Evolutionary conservation across 78 protist species (phyloP).

Genomic region (Tieghemostelium lacteum): DNA sequence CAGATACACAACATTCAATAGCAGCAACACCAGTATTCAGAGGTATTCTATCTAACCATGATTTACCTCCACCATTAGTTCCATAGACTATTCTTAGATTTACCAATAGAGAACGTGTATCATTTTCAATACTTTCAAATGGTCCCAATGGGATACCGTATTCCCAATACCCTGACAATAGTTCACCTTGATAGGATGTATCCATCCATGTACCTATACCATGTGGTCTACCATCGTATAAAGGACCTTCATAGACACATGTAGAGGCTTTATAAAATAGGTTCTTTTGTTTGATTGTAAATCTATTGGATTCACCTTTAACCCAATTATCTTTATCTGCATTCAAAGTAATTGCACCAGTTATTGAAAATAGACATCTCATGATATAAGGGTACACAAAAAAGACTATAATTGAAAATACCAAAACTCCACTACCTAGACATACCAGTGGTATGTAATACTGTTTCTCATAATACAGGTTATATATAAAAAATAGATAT

Average conservation of each 20-base stretch:
- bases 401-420: conserved; percentile 39
- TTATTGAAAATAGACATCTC: conserved; percentile 61
- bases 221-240: conserved; percentile 77
- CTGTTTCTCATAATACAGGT: conserved; percentile 66
- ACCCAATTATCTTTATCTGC: conserved; percentile 43
- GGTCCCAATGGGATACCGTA: conserved; percentile 83
- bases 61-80: conserved; percentile 78
- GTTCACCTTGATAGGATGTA: conserved; percentile 76
- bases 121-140: conserved; percentile 73
- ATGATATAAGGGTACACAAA: conserved; percentile 69
- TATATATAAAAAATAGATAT: conserved; percentile 64
- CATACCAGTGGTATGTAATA: conserved; percentile 63
- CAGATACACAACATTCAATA: conserved; percentile 82
- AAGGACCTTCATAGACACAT: conserved; percentile 73
- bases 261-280: conserved; percentile 43
- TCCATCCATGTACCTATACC: conserved; percentile 86
- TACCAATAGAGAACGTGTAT: conserved; percentile 58
- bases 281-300: conserved; percentile 49
- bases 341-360: conserved; percentile 70
- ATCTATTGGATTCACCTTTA: conserved; percentile 53
- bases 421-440: conserved; percentile 66
- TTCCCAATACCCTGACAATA: conserved; percentile 79
- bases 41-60: conserved; percentile 72
- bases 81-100: conserved; percentile 73
- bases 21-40: conserved; percentile 71